Base-by-base conservation (phyloP, 208 protist species). In the Wallacemonas collosoma region DNA sequence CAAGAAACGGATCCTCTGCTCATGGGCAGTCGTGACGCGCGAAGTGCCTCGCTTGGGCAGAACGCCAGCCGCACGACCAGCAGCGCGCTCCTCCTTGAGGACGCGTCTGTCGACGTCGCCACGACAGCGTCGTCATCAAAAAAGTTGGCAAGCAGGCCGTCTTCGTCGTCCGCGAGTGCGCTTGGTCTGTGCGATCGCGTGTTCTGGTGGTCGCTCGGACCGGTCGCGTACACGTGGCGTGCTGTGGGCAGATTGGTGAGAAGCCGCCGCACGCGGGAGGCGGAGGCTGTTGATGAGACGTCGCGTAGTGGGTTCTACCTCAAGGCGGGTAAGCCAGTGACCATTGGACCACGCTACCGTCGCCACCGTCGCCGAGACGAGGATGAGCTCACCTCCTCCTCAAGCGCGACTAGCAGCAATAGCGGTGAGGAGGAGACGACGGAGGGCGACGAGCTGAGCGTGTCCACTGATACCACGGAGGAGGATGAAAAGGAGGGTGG, bases 401-500 rank as follows among this genome's bases (percentile, higher is more conserved):
- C 53, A 8, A n/a, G 53, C 53, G 26, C 15, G 14, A 57, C 15
- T 41, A 65, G 40, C 12, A 65, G 60, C 17, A 65, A 41, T n/a
- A 35, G 39, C 3, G 60, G 39, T 3, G 60, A 51, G 14, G 60
- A 65, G 41, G 60, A 65, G 43, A 48, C 7, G 11, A 48, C 7
- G 11, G 60, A 65, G 36, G 60, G 36, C 40, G 60, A 65, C 40
- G 60, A 65, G 7, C 60, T 65, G 11, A 65, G 60, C 45, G 60
- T 65, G n/a, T 65, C 60, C 8, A 67, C 60, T 11, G 75, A 79
- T 61, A 70, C 68, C 45, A 67, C 68, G 40, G 75, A 79, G 61
- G 75, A 79, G 56, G 75, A 79, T 36, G 68, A 73, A 8, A 73
- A 75, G 15, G 75, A 73, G 36, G 75, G 69, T 41, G 75, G 75